These are phyloP conservation scores for Serendipita indica DNA, from an alignment of 768 basidiomycete species.

Conservation along the genomic window DNA sequence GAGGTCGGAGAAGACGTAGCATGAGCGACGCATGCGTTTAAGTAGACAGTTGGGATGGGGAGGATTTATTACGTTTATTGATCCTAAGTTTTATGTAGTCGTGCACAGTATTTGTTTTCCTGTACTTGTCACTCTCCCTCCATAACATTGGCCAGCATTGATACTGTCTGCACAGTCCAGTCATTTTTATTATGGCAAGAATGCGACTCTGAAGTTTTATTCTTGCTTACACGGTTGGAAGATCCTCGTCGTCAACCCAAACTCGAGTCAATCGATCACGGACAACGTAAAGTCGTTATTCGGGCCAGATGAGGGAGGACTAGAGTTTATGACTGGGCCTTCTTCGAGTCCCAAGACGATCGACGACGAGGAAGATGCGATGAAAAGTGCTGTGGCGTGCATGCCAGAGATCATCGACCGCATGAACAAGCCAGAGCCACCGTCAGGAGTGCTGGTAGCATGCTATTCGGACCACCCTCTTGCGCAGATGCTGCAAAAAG, in stretches of 20 bases:
- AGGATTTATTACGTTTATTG: no score
- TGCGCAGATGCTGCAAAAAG: constrained; percentile 17
- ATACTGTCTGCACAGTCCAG: not conserved
- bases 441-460: constrained; percentile 18
- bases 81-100: constrained; percentile 4
- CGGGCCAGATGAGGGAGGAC: not conserved
- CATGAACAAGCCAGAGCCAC: not conserved
- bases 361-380: constrained; percentile 17
- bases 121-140: not conserved
- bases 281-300: constrained; percentile 16
- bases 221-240: no score
- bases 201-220: not conserved
- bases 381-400: constrained; percentile 14
- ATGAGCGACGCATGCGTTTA: no score
- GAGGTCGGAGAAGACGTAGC: not conserved
- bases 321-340: constrained; percentile 16
- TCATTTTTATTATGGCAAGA: not conserved
- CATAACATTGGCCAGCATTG: not conserved
- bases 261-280: constrained; percentile 24
- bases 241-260: constrained; percentile 25
- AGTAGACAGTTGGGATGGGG: no score
- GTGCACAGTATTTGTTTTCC: not conserved
- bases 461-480: constrained; percentile 26
- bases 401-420: constrained; percentile 13
- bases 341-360: constrained; percentile 18